These are phyloP conservation scores for Arthrobotrys entomopaga DNA, from an alignment of 2,329 filamentous ascomycete genomes.

Conservation along the genomic window DNA sequence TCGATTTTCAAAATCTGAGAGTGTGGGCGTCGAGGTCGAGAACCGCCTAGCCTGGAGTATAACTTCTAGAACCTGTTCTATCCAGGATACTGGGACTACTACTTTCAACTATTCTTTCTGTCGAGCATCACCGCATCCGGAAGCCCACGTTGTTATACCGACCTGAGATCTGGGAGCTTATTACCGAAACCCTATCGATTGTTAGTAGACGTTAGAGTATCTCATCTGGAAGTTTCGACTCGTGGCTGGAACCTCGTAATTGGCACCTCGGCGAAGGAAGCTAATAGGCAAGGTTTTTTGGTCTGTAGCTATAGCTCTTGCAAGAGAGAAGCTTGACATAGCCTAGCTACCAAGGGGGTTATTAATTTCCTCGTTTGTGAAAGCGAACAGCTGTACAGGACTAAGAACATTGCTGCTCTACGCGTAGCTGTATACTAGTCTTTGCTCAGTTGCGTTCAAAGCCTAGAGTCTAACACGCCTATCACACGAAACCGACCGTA, in stretches of 20 bases:
- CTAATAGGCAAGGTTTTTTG: constrained; percentile 28
- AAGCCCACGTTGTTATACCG: constrained; percentile 9
- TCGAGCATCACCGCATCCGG: constrained; percentile 16
- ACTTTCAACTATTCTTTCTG: constrained; percentile 1
- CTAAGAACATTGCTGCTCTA: constrained; percentile 17
- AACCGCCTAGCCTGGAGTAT: constrained; percentile 7
- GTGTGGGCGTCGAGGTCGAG: constrained; percentile 15
- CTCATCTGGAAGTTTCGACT: constrained; percentile 13
- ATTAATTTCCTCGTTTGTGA: constrained; percentile 10
- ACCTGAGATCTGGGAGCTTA: background rate
- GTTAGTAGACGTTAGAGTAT: constrained; percentile 15
- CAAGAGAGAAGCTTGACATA: constrained; percentile 25
- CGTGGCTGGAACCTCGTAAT: constrained; percentile 40
- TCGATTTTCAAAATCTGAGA: constrained; percentile 5
- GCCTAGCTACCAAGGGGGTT: constrained; percentile 23
- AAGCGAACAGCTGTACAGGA: constrained; percentile 20
- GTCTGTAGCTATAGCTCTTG: background rate
- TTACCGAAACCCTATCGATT: constrained; percentile 21
- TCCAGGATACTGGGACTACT: constrained; percentile 12
- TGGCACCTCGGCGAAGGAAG: constrained; percentile 21
- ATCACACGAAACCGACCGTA: constrained; percentile 28
- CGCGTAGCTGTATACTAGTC: constrained; percentile 15
- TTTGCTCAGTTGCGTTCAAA: constrained; percentile 11
- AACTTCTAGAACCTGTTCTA: constrained; percentile 32
- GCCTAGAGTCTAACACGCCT: constrained; percentile 30